Evolutionary conservation across 169 alveolate species (phyloP), one percentile per base, ranked within the genome.

Genomic region (Pseudocohnilembus persalinus): DNA sequence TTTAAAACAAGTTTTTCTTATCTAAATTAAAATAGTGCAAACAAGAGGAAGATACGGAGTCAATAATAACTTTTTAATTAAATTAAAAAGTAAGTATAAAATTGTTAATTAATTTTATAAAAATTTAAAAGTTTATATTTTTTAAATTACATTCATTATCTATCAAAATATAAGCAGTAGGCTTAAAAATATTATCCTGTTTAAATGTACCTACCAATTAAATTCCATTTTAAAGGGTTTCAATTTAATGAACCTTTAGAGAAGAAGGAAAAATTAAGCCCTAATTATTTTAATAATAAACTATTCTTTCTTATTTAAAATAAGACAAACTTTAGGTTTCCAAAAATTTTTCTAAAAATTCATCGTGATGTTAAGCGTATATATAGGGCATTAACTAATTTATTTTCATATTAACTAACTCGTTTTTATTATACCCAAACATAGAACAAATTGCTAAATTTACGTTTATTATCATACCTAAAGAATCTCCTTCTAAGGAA

Each of bases 301-400:
- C 73, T 29, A 29, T 72, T 29, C 85, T 85, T 79, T 85, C 89
- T 49, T 76, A 29, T 33, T 85, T 85, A 29, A 85, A 78, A 85
- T 86, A 81, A 78, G 79, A 87, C 26, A 91, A 88, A 76, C 88
- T 89, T 76, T 86, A 83, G 76, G 77, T 85, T 76, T 90, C 85
- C 20, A 89, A 85, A 64, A 88, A 88, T 63, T 87, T 89, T 29
- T 83, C 87, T 65, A 91, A 77, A 77, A 91, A 88, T 81, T 86
- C 79, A 63, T 91, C 91, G 81, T 91, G 94, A 74, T 73, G 79
- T 85, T 87, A 73, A 74, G 87, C 92, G 82, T 85, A 91, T 33
- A 91, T 77, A 88, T 88, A 88, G 0, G 94, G 94, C 94, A 91
- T 91, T 26, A 91, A 78, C 75, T 83, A 74, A 86, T 91, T 84